Conservation (phyloP, 306 rosid species). For the Psophocarpus tetragonolobus region DNA sequence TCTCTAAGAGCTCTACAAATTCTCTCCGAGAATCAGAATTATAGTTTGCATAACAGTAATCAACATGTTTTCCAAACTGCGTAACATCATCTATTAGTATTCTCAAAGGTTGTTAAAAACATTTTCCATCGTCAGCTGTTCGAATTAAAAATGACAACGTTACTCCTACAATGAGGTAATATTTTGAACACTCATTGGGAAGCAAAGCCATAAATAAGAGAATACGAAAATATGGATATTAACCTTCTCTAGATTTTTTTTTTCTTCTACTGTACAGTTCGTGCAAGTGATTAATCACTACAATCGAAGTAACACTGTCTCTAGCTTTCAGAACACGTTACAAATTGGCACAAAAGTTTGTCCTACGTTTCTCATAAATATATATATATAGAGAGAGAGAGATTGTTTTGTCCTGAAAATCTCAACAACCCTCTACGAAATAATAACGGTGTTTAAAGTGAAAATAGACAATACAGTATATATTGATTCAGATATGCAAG, state of each 20-base stretch:
- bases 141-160: too few species aligned
- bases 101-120: too few species aligned
- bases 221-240: background rate
- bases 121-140: too few species aligned
- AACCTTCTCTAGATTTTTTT: background rate
- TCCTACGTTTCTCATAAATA: constrained; percentile 21
- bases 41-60: too few species aligned
- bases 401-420: background rate
- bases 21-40: too few species aligned
- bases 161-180: too few species aligned
- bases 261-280: constrained; percentile 7
- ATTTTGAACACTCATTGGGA: background rate
- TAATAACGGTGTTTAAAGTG: constrained; percentile 13
- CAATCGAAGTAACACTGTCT: constrained; percentile 25
- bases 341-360: constrained; percentile 23
- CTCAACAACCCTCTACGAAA: background rate
- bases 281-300: constrained; percentile 32
- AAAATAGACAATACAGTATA: constrained; percentile 31
- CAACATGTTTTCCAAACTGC: too few species aligned
- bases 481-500: constrained; percentile 20
- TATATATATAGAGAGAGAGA: background rate
- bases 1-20: too few species aligned
- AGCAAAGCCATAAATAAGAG: background rate
- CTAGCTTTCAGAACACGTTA: constrained; percentile 29
- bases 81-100: too few species aligned